Evolutionary conservation across 176 grass and related monocot genomes (phyloP).

Genomic region (Poa annua): DNA sequence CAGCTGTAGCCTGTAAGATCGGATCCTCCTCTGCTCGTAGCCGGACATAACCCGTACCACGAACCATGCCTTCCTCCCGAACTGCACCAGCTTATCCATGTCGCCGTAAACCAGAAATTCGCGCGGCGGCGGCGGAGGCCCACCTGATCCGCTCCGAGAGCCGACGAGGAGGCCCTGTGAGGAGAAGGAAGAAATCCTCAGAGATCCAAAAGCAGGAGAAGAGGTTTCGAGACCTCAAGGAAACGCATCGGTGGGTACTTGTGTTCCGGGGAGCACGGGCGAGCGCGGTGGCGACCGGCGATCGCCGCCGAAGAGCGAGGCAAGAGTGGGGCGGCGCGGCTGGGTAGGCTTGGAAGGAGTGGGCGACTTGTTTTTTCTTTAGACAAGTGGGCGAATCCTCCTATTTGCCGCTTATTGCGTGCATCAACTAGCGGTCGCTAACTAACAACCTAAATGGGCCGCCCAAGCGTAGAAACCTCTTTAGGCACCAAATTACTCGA

Average conservation of each 20-base stretch:
- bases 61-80: conserved; percentile 90
- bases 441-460: background rate
- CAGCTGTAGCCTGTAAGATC: conserved; percentile 76
- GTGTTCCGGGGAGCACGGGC: background rate
- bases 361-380: no score
- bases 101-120: background rate
- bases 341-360: background rate
- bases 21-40: conserved; percentile 90
- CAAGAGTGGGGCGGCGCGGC: background rate
- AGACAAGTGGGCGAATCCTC: background rate
- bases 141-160: background rate
- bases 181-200: background rate
- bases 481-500: no score
- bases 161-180: background rate
- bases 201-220: background rate
- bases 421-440: background rate
- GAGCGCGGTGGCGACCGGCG: background rate
- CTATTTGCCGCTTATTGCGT: background rate
- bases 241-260: background rate
- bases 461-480: background rate
- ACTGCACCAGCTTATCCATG: conserved; percentile 82
- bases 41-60: conserved; percentile 75
- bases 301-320: background rate
- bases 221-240: background rate
- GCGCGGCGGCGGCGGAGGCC: background rate